Evolutionary conservation across 106 monocot species (phyloP), one percentile per base, ranked within the genome.

Genomic region (Dendrobium nobile): DNA sequence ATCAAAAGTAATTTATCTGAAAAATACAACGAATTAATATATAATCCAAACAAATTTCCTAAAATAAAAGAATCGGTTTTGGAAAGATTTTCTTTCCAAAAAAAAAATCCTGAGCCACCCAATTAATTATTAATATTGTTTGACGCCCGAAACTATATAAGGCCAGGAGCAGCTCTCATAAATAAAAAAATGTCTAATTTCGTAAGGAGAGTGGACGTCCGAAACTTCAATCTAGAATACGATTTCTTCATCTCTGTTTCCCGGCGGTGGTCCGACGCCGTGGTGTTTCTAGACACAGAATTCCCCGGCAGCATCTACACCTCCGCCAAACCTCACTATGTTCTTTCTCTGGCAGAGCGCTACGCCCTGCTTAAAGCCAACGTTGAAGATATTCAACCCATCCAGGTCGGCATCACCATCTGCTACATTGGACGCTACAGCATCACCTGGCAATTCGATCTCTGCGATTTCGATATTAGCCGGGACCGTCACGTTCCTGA

Each of bases 391-490:
- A 43, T 76, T 15, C 76, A 20, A 0, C 76, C 26, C 76, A 76
- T 76, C 24, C 76, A 76, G 19, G 47, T 76, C 16, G 76, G 76
- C 22, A 44, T 76, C 47, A 76, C 76, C 2, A 43, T 76, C 48
- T 47, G 47, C 47, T 8, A 48, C 26, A 24, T 33, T 17, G 47
- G 8, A 47, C 7, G 47, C 47, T 24, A 1, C 10, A 47, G 40
- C 74, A 16, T 47, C 26, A 48, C 48, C 3, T 76, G 76, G 76
- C 47, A 76, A 7, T 76, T 76, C 76, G 27, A 76, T 13, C 22
- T 76, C 1, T 16, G 76, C 22, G 76, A 76, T 13, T 76, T 76
- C 26, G 76, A 76, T 47, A 4, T 76, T 22, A 7, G 3, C 47
- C 1, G 4, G 0, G 19, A 76, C 26, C 76, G 22, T 5, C 26